These are phyloP conservation scores for Fusarium sarcochroum DNA, from an alignment of 2,329 filamentous ascomycete species.

Conservation along the genomic window DNA sequence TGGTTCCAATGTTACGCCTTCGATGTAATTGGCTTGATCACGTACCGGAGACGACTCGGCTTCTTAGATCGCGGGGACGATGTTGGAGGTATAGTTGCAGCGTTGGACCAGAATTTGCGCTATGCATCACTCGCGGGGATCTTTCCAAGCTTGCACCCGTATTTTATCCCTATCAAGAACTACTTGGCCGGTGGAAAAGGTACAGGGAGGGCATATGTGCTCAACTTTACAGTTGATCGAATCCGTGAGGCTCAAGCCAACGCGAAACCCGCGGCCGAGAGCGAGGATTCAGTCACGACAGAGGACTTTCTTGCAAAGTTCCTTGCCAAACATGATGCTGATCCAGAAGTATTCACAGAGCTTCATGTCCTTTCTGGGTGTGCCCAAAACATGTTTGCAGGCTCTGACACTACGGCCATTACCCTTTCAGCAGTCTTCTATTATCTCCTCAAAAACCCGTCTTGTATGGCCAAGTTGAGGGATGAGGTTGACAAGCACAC, in stretches of 20 bases:
- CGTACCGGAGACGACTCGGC: conserved; percentile 53
- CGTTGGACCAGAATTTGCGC: conserved; percentile 42
- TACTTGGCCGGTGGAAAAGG: conserved; percentile 40
- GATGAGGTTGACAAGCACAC: conserved; percentile 16
- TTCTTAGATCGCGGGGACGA: conserved; percentile 56
- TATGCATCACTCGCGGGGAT: conserved; percentile 48
- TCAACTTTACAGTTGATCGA: conserved; percentile 33
- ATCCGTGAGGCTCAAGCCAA: conserved; percentile 31
- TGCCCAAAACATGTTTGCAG: conserved; percentile 34
- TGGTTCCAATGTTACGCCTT: conserved; percentile 59
- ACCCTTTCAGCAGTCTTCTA: conserved; percentile 34
- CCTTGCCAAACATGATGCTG: conserved; percentile 16
- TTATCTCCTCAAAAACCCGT: conserved; percentile 17
- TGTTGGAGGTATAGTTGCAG: conserved; percentile 46
- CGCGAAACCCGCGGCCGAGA: conserved; percentile 23
- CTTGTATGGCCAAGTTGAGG: conserved; percentile 16
- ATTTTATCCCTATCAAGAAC: conserved; percentile 39
- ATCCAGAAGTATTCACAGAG: conserved; percentile 27
- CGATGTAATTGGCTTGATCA: conserved; percentile 57
- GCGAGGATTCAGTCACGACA: not conserved
- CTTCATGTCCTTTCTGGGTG: conserved; percentile 32
- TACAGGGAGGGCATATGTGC: conserved; percentile 28
- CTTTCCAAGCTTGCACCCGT: conserved; percentile 34
- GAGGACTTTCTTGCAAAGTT: conserved; percentile 35
- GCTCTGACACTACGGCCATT: conserved; percentile 39